Conservation (phyloP, 306 rosid genomes). For the Quillaja saponaria region DNA sequence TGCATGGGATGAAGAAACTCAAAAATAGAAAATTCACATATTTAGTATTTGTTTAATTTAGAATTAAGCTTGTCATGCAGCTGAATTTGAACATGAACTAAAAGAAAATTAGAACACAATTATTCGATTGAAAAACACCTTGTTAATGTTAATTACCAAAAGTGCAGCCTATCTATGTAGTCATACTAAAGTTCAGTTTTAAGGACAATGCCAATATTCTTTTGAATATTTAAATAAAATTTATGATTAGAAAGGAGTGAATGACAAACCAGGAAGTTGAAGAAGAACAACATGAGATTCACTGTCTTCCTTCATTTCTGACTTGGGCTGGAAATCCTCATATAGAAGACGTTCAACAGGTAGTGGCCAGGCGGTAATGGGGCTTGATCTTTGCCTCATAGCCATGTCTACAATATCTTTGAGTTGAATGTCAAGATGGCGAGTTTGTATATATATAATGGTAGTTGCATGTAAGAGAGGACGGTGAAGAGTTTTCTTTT, state of each 20-base stretch:
- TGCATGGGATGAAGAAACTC: too few relatives aligned
- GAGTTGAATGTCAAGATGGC: background rate
- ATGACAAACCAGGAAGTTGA: slow-evolving; percentile 51
- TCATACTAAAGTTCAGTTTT: too few relatives aligned
- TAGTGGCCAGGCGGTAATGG: slow-evolving; percentile 26
- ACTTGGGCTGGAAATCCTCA: slow-evolving; percentile 43
- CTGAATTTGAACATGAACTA: too few relatives aligned
- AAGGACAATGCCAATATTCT: too few relatives aligned
- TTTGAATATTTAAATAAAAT: too few relatives aligned
- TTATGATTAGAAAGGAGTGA: too few relatives aligned
- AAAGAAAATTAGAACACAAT: background rate
- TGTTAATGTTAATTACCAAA: too few relatives aligned
- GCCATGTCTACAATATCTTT: slow-evolving; percentile 38
- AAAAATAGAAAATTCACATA: too few relatives aligned
- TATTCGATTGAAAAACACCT: too few relatives aligned
- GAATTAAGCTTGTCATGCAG: too few relatives aligned
- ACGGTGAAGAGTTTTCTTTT: slow-evolving; percentile 26
- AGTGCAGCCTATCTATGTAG: too few relatives aligned
- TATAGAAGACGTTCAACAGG: slow-evolving; percentile 29
- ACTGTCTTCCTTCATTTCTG: slow-evolving; percentile 40
- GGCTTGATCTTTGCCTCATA: slow-evolving; percentile 29
- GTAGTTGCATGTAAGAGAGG: background rate
- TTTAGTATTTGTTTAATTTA: too few relatives aligned
- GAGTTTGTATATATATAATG: background rate
- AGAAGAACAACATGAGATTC: slow-evolving; percentile 34